phyloP scores from a whole-genome alignment of 805 yeast species.

The Cyberlindnera galapagoensis region DNA sequence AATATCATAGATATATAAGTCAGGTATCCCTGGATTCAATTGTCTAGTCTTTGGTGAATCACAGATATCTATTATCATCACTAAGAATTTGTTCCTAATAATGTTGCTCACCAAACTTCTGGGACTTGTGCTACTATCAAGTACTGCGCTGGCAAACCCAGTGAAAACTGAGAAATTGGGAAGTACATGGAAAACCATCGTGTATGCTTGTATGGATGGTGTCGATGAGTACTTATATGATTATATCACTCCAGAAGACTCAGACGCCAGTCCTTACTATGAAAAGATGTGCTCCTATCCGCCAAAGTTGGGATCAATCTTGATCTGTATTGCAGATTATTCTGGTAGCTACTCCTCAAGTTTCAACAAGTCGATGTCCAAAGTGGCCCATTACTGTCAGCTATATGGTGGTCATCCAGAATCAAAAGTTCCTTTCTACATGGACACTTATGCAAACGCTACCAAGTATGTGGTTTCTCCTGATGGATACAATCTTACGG shows the following conservation, averaged over 20 bases:
- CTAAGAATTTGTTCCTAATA: no score
- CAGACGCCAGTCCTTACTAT: no score
- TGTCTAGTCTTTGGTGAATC: no score
- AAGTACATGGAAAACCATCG: background rate
- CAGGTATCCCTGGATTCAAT: no score
- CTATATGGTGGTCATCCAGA: constrained; percentile 1
- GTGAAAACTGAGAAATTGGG: constrained; percentile 5
- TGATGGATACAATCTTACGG: constrained; percentile 6
- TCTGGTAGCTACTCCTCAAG: constrained; percentile 7
- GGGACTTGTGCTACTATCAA: no score
- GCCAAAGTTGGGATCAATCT: constrained; percentile 10
- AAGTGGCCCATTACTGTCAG: background rate
- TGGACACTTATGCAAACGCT: constrained; percentile 25
- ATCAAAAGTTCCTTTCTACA: constrained; percentile 20
- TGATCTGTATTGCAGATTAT: constrained; percentile 9
- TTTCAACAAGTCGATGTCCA: constrained; percentile 10
- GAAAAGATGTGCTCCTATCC: constrained; percentile 10
- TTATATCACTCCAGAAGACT: no score
- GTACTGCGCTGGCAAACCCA: constrained; percentile 3
- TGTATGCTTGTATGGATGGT: constrained; percentile 1
- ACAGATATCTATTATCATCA: no score
- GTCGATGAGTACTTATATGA: background rate
- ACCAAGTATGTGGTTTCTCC: constrained; percentile 18
- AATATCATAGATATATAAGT: no score
- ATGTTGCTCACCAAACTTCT: no score